Base-by-base conservation (phyloP, 108 stramenopile genomes). In the Hondaea fermentalgiana region DNA sequence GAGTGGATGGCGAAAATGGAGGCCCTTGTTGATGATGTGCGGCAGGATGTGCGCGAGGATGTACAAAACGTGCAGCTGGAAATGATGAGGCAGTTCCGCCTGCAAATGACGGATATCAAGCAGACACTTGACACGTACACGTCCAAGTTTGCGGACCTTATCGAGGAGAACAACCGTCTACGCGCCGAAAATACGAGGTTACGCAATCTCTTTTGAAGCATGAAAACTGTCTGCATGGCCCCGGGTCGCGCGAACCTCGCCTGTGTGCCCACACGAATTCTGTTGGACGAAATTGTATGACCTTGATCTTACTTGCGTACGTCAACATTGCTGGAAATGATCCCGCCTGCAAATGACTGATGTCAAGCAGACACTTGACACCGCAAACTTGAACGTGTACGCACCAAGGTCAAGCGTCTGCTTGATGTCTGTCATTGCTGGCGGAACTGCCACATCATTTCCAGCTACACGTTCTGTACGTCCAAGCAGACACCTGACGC, bases 71-170 rank as follows among this genome's bases (percentile, higher is more conserved):
- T 83, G n/a, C 76, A 83, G 76, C 76, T 83, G 6, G 76, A 83
- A 35, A 83, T 83, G 76, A 83, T 83, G 76, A 43, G 76, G 45
- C 76, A 83, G 4, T 83, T 83, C 76, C 76, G 76, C 25, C 76
- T 83, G 6, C 76, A 83, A 23, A 83, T 83, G 76, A 83, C 43
- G 16, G 76, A 83, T 45, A 83, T 83, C 51, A 53, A 23, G 51
- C 45, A 53, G 49, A 53, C 51, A 43, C 76, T 83, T 23, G 23
- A 53, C 51, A 23, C 45, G n/a, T 83, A 53, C 51, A 83, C 76
- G 4, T 19, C 17, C 28, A 83, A 83, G 51, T 83, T 83, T 83
- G 6, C 76, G 16, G 51, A 53, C 51, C 51, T 83, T 8, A 23
- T 83, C n/a, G 76, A 83, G 51, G 76, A 83, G 51, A 83, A 83